These are phyloP conservation scores for Neurospora intermedia DNA, from an alignment of 495 filamentous ascomycete genomes.

Conservation along the genomic window DNA sequence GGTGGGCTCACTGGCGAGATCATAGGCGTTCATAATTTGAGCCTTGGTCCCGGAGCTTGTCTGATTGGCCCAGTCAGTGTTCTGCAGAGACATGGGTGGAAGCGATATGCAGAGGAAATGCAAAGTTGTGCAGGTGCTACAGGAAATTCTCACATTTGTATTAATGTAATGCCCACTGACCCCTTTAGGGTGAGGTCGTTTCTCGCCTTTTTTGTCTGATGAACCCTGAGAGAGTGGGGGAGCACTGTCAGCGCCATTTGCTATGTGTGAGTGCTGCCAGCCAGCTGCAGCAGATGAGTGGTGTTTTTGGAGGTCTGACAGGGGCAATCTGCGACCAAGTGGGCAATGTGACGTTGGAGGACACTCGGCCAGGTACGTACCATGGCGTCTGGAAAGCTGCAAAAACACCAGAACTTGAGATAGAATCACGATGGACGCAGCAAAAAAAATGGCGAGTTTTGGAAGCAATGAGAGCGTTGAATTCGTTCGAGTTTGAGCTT, in stretches of 20 bases:
- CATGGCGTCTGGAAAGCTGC: neutral
- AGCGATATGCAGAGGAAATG: neutral
- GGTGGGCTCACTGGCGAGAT: neutral
- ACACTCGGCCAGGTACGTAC: neutral
- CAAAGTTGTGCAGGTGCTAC: neutral
- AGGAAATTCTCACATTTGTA: neutral
- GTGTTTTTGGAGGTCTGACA: neutral
- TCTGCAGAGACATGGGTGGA: neutral
- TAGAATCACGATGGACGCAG: neutral
- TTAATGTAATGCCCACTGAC: no score
- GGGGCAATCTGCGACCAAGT: neutral
- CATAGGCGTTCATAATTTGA: neutral
- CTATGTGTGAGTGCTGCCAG: neutral
- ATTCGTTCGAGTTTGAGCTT: neutral
- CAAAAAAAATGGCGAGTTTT: neutral
- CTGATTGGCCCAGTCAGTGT: neutral
- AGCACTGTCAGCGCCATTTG: neutral
- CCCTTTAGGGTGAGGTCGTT: no score
- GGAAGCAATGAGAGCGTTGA: neutral
- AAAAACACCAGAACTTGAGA: neutral
- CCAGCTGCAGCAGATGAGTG: neutral
- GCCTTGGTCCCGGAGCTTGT: neutral
- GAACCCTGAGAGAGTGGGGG: neutral
- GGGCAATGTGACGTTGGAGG: neutral
- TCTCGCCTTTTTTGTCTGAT: neutral